These are phyloP conservation scores for Cadophora malorum DNA, from an alignment of 2,329 filamentous ascomycete genomes.

Conservation along the genomic window DNA sequence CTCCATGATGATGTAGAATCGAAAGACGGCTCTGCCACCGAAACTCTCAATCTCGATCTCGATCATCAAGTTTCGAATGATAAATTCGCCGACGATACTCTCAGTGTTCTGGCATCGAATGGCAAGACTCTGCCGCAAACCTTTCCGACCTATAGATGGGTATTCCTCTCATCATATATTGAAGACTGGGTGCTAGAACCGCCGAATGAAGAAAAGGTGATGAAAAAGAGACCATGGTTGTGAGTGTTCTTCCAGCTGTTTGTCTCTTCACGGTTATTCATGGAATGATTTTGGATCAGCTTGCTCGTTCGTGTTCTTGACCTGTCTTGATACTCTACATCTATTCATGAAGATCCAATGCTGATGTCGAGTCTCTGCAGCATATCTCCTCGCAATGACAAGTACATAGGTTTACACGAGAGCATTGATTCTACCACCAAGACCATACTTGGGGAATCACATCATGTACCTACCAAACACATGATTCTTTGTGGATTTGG, in stretches of 20 bases:
- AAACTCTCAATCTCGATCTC: neutral
- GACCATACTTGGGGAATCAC: neutral
- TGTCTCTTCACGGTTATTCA: neutral
- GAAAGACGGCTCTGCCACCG: neutral
- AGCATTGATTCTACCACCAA: neutral
- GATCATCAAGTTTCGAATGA: neutral
- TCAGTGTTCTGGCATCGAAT: neutral
- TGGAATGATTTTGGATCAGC: neutral
- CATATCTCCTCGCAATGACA: neutral
- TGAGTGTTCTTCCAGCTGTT: neutral
- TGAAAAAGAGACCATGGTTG: neutral
- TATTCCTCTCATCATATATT: neutral
- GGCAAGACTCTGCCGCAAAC: neutral
- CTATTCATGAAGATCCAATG: neutral
- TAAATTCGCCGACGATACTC: neutral
- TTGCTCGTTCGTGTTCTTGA: neutral
- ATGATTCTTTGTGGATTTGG: neutral
- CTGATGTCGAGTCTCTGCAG: neutral
- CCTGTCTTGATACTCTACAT: neutral
- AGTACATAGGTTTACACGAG: neutral
- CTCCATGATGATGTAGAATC: neutral
- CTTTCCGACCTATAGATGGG: neutral
- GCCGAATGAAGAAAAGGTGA: neutral
- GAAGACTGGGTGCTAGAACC: neutral
- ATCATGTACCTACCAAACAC: neutral